Conservation (phyloP, 495 filamentous ascomycete genomes). For the Neurospora tetraspora region DNA sequence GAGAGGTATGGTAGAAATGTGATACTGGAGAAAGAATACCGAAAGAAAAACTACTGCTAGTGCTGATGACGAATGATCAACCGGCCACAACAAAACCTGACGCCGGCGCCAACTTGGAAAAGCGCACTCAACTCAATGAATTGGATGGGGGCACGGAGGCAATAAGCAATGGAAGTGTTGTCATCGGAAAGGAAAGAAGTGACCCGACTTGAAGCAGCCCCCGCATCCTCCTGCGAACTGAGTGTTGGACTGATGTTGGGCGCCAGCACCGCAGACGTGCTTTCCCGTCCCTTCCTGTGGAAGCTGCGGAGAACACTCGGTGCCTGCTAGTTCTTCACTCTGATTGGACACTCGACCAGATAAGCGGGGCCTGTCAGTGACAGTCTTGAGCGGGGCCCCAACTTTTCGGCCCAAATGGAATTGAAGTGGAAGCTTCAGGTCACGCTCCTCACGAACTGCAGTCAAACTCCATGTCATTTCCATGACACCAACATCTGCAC, state of each 20-base stretch:
- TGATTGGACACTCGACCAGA: neutral
- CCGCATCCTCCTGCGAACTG: neutral
- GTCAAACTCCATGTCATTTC: neutral
- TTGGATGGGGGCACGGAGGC: neutral
- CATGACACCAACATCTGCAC: neutral
- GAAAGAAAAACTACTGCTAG: neutral
- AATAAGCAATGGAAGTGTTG: neutral
- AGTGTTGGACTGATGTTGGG: neutral
- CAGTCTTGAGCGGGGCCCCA: neutral
- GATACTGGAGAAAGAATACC: neutral
- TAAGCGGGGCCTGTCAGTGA: neutral
- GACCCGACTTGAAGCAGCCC: neutral
- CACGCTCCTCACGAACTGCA: neutral
- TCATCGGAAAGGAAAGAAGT: neutral
- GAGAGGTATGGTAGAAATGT: neutral
- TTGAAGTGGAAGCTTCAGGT: neutral
- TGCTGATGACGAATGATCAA: neutral
- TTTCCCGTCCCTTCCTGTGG: neutral
- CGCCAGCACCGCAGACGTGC: neutral
- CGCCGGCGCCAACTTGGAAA: neutral
- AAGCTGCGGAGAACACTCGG: neutral
- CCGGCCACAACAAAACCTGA: neutral
- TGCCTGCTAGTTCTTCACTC: neutral
- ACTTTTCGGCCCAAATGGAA: neutral
- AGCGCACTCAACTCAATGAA: neutral